phyloP scores from a whole-genome alignment of 2,329 filamentous ascomycete genomes.

The Tetracladium maxilliforme region DNA sequence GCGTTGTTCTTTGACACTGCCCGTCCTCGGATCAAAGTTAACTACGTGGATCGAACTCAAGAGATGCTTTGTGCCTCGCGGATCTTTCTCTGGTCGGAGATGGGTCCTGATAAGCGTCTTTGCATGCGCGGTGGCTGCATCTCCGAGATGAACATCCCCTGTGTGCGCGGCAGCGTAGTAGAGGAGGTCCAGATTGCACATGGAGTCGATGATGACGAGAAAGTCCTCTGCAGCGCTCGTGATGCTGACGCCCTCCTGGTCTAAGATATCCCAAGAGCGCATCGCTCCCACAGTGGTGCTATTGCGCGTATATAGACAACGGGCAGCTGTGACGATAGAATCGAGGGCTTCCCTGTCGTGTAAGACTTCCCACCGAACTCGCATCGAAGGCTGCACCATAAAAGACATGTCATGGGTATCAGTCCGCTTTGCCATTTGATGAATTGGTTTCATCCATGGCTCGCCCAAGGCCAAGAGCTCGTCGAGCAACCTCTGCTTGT shows the following conservation, averaged over 20 bases:
- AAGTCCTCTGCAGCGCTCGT: constrained; percentile 15
- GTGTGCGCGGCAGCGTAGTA: constrained; percentile 19
- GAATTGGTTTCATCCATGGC: constrained; percentile 5
- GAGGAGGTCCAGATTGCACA: constrained; percentile 22
- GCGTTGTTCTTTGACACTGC: constrained; percentile 5
- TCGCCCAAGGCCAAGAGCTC: constrained; percentile 4
- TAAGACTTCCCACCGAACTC: constrained; percentile 29
- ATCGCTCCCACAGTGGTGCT: constrained; percentile 24
- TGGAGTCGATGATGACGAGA: constrained; percentile 24
- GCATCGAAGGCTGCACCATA: constrained; percentile 31
- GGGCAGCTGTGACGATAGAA: constrained; percentile 25
- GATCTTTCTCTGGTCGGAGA: constrained; percentile 3
- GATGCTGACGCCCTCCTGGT: constrained; percentile 13
- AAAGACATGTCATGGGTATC: constrained; percentile 40
- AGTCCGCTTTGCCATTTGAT: constrained; percentile 11
- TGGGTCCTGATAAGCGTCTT: not conserved
- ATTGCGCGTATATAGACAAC: constrained; percentile 25
- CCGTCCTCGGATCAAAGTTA: constrained; percentile 9
- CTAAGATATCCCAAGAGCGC: constrained; percentile 28
- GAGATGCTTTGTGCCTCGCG: no score
- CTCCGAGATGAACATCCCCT: constrained; percentile 7
- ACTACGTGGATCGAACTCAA: constrained; percentile 10
- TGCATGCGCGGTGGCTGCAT: constrained; percentile 1
- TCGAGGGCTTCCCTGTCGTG: constrained; percentile 19
- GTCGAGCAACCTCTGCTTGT: constrained; percentile 2